These are phyloP conservation scores for Russula abietina DNA, from an alignment of 768 basidiomycete species.

Conservation along the genomic window DNA sequence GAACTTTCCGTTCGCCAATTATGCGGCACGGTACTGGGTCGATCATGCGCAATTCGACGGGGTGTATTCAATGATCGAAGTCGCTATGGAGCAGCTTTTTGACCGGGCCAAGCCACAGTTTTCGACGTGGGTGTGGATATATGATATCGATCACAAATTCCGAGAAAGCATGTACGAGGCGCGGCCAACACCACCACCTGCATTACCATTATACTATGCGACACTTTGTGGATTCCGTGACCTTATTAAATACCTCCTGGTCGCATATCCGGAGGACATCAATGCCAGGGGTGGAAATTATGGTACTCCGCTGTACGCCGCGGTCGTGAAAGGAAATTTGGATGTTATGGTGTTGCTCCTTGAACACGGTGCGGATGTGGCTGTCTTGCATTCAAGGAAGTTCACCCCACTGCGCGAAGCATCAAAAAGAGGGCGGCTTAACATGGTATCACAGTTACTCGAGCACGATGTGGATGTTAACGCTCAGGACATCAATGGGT, in stretches of 20 bases:
- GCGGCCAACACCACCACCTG: not conserved
- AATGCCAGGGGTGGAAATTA: not conserved
- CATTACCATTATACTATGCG: not conserved
- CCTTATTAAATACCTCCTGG: not conserved
- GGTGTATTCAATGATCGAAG: not conserved
- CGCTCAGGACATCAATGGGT: fast-evolving
- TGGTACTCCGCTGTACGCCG: not conserved
- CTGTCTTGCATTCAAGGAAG: not conserved
- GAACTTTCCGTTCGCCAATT: not conserved
- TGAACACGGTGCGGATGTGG: not conserved
- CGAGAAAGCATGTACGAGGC: not conserved
- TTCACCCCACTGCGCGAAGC: not conserved
- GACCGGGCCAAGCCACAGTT: not conserved
- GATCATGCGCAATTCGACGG: not conserved
- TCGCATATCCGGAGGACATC: not conserved
- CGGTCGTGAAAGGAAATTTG: not conserved
- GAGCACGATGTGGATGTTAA: not conserved
- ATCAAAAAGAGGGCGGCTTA: not conserved
- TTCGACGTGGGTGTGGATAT: not conserved
- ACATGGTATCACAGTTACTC: not conserved
- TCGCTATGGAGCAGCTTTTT: slow-evolving; percentile 1
- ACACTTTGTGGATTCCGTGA: not conserved
- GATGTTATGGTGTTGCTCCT: not conserved
- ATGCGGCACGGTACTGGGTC: not conserved
- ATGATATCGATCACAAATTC: not conserved